Evolutionary conservation across 306 rosid genomes (phyloP).

Genomic region (Prosopis cineraria): DNA sequence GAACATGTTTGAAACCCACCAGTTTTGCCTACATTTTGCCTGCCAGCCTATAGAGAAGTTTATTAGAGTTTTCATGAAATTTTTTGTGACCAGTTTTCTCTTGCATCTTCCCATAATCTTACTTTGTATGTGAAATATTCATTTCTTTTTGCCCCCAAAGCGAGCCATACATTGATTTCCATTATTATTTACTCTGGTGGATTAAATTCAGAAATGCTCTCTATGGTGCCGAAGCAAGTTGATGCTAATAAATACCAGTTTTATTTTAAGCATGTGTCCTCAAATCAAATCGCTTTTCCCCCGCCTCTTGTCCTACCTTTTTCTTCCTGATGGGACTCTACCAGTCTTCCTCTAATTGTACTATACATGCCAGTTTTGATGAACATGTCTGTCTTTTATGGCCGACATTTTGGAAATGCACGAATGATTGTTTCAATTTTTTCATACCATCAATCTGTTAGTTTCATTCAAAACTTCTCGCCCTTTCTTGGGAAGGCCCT

Average conservation of each 20-base stretch:
- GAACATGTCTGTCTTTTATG: neutral
- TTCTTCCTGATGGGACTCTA: neutral
- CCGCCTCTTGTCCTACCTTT: neutral
- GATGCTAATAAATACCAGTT: neutral
- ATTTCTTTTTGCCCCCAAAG: neutral
- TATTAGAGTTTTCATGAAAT: constrained; percentile 13
- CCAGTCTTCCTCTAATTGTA: constrained; percentile 9
- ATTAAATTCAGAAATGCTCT: neutral
- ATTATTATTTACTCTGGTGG: neutral
- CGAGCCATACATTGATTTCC: neutral
- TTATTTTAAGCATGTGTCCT: neutral
- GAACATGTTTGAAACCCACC: constrained; percentile 2
- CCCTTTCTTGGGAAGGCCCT: neutral
- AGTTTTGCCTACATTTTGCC: neutral
- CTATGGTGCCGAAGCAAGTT: neutral
- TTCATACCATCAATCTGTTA: neutral
- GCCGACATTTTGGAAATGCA: neutral
- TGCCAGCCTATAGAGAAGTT: neutral
- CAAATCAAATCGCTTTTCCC: neutral
- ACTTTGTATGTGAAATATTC: constrained; percentile 6
- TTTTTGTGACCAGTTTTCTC: constrained; percentile 5
- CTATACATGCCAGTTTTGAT: neutral
- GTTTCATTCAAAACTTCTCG: neutral
- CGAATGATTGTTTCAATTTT: neutral
- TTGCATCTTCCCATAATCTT: neutral